These are phyloP conservation scores for Penicillium taxi DNA, from an alignment of 495 filamentous ascomycete species.

Conservation along the genomic window DNA sequence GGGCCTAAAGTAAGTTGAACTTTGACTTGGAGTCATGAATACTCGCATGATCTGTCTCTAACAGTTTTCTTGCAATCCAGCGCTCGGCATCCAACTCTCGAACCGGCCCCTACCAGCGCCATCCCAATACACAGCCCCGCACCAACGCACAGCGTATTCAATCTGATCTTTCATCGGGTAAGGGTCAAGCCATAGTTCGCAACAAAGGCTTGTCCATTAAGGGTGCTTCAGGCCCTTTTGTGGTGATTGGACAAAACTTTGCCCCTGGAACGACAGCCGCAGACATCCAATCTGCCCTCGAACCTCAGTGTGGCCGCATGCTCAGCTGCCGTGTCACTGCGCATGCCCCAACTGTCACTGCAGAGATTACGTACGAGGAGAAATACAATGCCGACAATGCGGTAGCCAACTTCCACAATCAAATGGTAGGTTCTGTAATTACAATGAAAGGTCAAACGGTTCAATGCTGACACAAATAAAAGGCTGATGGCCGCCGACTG, in stretches of 20 bases:
- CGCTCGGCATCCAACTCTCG: slow-evolving; percentile 34
- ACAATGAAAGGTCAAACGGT: background rate
- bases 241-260: slow-evolving; percentile 84
- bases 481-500: slow-evolving; percentile 84
- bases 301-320: slow-evolving; percentile 61
- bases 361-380: slow-evolving; percentile 74
- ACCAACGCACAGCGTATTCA: slow-evolving; percentile 32
- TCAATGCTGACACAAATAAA: slow-evolving; percentile 15
- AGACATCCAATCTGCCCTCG: slow-evolving; percentile 84
- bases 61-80: slow-evolving; percentile 16
- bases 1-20: slow-evolving; percentile 54
- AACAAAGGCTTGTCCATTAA: slow-evolving; percentile 61
- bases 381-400: slow-evolving; percentile 71
- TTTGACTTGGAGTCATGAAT: background rate
- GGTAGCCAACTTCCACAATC: slow-evolving; percentile 77
- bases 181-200: slow-evolving; percentile 22
- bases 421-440: slow-evolving; percentile 51
- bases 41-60: background rate
- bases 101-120: slow-evolving; percentile 13
- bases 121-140: slow-evolving; percentile 10
- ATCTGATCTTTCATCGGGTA: slow-evolving; percentile 25
- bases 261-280: slow-evolving; percentile 87
- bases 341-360: slow-evolving; percentile 68
- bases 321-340: slow-evolving; percentile 63
- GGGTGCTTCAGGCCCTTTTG: slow-evolving; percentile 64